These are phyloP conservation scores for Secale cereale DNA, from an alignment of 176 grass and related monocot genomes.

Conservation along the genomic window DNA sequence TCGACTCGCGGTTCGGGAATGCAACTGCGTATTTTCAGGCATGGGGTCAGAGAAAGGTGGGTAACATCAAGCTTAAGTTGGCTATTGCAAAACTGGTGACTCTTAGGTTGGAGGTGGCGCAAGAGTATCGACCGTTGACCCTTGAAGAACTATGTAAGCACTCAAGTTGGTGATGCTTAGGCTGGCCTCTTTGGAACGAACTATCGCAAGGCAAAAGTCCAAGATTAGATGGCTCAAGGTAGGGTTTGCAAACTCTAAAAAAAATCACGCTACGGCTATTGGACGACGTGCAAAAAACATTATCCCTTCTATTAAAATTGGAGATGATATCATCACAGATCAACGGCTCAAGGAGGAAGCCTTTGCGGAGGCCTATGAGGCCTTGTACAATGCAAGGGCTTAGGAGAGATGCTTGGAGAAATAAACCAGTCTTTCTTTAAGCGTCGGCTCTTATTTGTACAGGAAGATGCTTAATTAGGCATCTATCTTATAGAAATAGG, in stretches of 20 bases:
- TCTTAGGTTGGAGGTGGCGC: not conserved
- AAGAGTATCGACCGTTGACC: not conserved
- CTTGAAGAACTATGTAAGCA: not conserved
- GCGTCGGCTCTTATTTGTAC: too few species aligned
- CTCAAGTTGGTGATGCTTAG: not conserved
- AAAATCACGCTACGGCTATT: not conserved
- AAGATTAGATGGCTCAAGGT: not conserved
- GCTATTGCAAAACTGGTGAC: not conserved
- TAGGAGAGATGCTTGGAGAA: too few species aligned
- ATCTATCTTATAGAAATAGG: too few species aligned
- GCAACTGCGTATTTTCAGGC: not conserved
- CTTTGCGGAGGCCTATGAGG: not conserved
- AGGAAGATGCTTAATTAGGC: too few species aligned
- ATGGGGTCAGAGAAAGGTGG: not conserved
- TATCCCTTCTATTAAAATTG: not conserved
- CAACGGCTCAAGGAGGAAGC: not conserved
- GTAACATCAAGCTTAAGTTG: not conserved
- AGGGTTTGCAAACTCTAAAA: not conserved
- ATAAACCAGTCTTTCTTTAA: too few species aligned
- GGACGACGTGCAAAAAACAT: not conserved
- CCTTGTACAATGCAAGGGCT: too few species aligned
- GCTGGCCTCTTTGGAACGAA: not conserved
- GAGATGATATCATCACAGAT: not conserved
- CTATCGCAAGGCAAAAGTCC: not conserved
- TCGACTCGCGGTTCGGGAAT: not conserved